Base-by-base conservation (phyloP, 495 filamentous ascomycete species). In the Tirmania nivea region DNA sequence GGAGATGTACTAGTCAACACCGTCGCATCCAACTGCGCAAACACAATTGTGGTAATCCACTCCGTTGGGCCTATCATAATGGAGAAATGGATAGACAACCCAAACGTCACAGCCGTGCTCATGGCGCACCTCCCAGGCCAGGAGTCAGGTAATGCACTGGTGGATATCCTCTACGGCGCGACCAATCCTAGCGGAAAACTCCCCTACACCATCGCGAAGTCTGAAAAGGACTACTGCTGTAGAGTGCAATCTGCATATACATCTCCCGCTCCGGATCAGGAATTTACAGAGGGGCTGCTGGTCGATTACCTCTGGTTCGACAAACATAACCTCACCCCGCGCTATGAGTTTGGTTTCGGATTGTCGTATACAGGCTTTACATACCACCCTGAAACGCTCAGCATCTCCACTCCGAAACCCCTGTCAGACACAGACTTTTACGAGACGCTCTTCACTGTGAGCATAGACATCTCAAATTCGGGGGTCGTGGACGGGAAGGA, bases 101-200 rank as follows among this genome's bases (percentile, higher is more conserved):
- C 73, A 0, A 80, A 80, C 60, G 71, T 81, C 10, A 75, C 70
- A 3, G 75, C 74, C 8, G 72, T 78, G 25, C 56, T 79, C 7
- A 71, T 69, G 58, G 73, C 71, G 0, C 72, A 73, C 35, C 69
- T 75, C 1, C 75, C 75, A 0, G 75, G 71, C 2, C 69, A 80
- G 52, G 74, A 80, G 52, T 70, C 70, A 5, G 76, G 76, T 1
- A 73, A 77, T 57, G 65, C 68, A 0, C 58, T 78, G 0, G 65
- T 68, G 0, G 72, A 78, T 49, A 67, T 78, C 3, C 61, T 80
- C 25, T 74, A 69, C 25, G 78, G 77, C 3, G 61, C 58, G 4
- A 66, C 63, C 10, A 69, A 72, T 16, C 77, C 77, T 0, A 77
- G 74, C 10, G 79, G 74, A 16, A 74, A 79, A 35, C 67, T 82